Base-by-base conservation (phyloP, 306 rosid genomes). In the Quercus wislizeni region DNA sequence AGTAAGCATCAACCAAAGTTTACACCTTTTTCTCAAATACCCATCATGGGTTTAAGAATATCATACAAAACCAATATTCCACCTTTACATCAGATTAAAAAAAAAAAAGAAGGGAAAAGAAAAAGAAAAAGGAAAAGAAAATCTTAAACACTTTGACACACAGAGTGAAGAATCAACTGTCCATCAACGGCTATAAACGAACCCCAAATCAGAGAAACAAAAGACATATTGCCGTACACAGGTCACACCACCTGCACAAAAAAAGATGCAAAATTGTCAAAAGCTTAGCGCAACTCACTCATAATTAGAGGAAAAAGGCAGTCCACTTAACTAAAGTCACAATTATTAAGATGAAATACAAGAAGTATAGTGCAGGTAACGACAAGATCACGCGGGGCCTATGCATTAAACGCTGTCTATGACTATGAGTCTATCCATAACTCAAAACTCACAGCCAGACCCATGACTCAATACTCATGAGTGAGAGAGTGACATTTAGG, bases 221-320 rank as follows among this genome's bases (percentile, higher is more conserved):
- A 59, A 63, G 85, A 74, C 54, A 33, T 20, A 58, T 35, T 11
- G 54, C 70, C 74, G 75, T 67, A 21, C 27, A 59, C 13, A 20
- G 20, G 65, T 35, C 78, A 43, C 64, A n/a, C 69, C 71, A 80
- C 84, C 93, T 89, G 88, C 74, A 70, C 67, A 78, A 61, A 71
- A 74, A 65, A 30, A 23, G 20, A 8, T 59, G 1, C 20, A 8
- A 6, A 67, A 43, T 55, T 35, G n/a, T 14, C 46, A 8, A 21
- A 62, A 21, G 18, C 10, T 21, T 6, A 7, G 31, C 6, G 17
- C 13, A 35, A 30, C 12, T 41, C 49, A 41, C 11, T 2, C 46
- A 41, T 8, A 41, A 41, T 41, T 41, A 41, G 11, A 41, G 46
- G 46, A 41, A 8, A 41, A 74, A 55, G 74, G 25, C 3, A 43